Evolutionary conservation across 2,329 filamentous ascomycete genomes (phyloP).

Genomic region (Magnaporthales sp.): DNA sequence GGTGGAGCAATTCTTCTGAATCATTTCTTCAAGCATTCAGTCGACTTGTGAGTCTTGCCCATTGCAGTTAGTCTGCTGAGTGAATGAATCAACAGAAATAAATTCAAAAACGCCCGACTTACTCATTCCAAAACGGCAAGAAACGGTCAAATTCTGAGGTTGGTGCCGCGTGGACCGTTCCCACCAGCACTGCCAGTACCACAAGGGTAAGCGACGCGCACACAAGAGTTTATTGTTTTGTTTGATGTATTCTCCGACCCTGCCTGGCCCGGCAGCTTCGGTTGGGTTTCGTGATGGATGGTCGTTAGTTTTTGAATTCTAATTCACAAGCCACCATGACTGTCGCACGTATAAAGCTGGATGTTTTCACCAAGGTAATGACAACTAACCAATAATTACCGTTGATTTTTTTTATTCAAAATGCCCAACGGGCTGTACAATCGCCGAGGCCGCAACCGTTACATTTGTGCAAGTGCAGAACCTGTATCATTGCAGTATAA

Average conservation of each 20-base stretch:
- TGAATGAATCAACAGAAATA: too few relatives aligned
- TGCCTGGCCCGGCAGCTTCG: too few relatives aligned
- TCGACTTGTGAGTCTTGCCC: background rate
- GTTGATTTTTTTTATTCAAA: too few relatives aligned
- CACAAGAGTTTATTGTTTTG: background rate
- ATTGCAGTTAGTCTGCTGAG: background rate
- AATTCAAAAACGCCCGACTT: background rate
- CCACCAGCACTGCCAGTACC: background rate
- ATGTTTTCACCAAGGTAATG: too few relatives aligned
- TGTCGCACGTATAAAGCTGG: background rate
- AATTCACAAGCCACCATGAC: background rate
- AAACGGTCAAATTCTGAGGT: conserved; percentile 5
- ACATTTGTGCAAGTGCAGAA: too few relatives aligned
- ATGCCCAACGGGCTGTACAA: too few relatives aligned
- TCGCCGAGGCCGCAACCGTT: too few relatives aligned
- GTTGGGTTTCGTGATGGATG: background rate
- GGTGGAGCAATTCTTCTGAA: background rate
- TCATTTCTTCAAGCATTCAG: background rate
- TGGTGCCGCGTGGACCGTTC: background rate
- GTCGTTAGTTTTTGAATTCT: background rate
- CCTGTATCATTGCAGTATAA: too few relatives aligned
- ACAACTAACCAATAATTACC: too few relatives aligned
- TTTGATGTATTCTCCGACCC: background rate
- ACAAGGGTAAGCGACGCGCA: background rate
- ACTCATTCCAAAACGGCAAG: conserved; percentile 5